Evolutionary conservation across 192 early-diverging fungal species (phyloP).

Genomic region (Lunasporangiospora selenospora): DNA sequence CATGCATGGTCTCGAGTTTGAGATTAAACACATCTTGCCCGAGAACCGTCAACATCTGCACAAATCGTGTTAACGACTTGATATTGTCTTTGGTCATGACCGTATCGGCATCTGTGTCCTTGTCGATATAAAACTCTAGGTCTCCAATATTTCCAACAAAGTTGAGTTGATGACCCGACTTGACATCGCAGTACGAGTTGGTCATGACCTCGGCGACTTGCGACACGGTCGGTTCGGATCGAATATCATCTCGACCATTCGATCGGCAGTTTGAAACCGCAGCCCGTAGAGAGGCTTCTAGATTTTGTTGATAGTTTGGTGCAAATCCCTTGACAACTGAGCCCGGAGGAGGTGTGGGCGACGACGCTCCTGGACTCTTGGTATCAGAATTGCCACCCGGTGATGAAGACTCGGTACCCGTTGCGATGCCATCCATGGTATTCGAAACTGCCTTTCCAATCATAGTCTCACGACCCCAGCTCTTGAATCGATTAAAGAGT

Average conservation of each 20-base stretch:
- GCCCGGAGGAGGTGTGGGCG: slow-evolving; percentile 14
- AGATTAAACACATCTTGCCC: slow-evolving; percentile 71
- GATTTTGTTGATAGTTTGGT: slow-evolving; percentile 33
- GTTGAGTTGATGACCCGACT: slow-evolving; percentile 55
- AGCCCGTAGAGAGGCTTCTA: slow-evolving; percentile 24
- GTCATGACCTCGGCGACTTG: slow-evolving; percentile 34
- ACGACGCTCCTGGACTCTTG: background rate
- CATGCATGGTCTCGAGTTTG: slow-evolving; percentile 60
- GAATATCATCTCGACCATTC: slow-evolving; percentile 32
- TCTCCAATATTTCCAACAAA: slow-evolving; percentile 47
- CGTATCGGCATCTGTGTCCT: slow-evolving; percentile 43
- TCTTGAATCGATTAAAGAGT: slow-evolving; percentile 34
- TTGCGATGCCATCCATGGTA: background rate
- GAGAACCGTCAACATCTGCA: slow-evolving; percentile 48
- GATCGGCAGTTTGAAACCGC: slow-evolving; percentile 42
- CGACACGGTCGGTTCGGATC: slow-evolving; percentile 16
- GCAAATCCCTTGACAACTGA: slow-evolving; percentile 30
- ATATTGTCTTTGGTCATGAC: slow-evolving; percentile 47
- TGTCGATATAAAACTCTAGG: slow-evolving; percentile 47
- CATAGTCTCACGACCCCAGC: slow-evolving; percentile 19
- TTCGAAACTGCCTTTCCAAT: slow-evolving; percentile 16
- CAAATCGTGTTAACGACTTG: slow-evolving; percentile 48
- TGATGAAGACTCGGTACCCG: slow-evolving; percentile 14
- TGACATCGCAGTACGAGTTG: slow-evolving; percentile 58
- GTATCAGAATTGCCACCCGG: background rate